A percentile compares a stretch with the other conserved stretches of the same genome.
These are phyloP conservation scores for Sporothrix pseudoabietina DNA, from an alignment of 2,329 filamentous ascomycete species.

Conservation along the genomic window DNA sequence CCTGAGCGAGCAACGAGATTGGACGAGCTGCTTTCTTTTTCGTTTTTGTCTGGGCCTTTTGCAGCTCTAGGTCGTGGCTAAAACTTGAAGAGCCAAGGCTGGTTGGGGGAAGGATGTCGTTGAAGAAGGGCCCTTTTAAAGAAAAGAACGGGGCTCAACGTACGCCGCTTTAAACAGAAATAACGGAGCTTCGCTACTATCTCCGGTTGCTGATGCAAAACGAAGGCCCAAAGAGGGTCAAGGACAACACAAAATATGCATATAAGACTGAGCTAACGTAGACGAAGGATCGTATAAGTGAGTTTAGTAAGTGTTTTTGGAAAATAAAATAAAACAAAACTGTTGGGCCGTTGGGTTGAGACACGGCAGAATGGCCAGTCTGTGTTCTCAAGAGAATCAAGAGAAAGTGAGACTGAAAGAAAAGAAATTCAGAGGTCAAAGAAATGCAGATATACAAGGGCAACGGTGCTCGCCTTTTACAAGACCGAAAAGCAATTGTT, in stretches of 20 bases:
- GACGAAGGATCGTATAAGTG: not conserved
- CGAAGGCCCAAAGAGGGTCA: not conserved
- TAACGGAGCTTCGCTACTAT: constrained; percentile 1
- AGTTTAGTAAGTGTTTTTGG: not conserved
- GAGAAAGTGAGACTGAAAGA: not conserved
- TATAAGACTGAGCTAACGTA: not conserved
- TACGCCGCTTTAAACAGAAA: not conserved
- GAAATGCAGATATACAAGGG: not conserved
- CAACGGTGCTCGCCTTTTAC: not conserved
- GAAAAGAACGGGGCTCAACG: not conserved
- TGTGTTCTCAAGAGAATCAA: not conserved
- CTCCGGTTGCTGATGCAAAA: not conserved
- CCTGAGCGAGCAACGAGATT: constrained; percentile 12
- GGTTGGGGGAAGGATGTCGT: not conserved
- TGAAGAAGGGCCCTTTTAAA: not conserved
- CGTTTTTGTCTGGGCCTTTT: not conserved
- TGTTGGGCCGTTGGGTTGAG: not conserved
- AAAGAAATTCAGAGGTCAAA: not conserved
- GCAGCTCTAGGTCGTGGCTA: not conserved
- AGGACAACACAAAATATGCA: not conserved
- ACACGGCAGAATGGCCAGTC: not conserved
- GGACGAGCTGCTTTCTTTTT: not conserved
- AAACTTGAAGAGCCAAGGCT: not conserved
- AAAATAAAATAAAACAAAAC: not conserved
- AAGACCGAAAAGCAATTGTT: no score